A percentile compares a stretch with the other conserved stretches of the same genome.
These are phyloP conservation scores for Penicillium sclerotiorum DNA, from an alignment of 2,329 filamentous ascomycete genomes.

Conservation along the genomic window DNA sequence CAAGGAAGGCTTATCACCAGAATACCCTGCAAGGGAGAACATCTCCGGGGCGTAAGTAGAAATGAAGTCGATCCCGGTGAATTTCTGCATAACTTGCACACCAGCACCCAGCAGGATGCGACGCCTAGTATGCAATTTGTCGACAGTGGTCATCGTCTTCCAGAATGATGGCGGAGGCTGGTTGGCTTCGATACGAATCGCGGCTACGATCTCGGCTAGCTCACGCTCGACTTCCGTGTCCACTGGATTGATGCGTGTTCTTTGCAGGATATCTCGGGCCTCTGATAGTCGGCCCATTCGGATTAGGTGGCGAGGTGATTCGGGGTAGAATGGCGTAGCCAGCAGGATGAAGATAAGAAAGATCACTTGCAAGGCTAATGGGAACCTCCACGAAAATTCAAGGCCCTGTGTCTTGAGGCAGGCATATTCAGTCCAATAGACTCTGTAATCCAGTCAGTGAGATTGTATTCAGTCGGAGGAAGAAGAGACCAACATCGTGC, in stretches of 20 bases:
- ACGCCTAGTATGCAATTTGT: not conserved
- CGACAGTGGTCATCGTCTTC: not conserved
- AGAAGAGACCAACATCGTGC: not conserved
- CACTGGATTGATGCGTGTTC: not conserved
- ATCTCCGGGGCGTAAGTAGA: not conserved
- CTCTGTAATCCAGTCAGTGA: not conserved
- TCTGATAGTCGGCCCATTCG: not conserved
- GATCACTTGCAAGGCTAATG: not conserved
- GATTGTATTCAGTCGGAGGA: not conserved
- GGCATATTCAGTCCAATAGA: conserved; percentile 1
- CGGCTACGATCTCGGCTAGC: not conserved
- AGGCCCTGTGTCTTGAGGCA: conserved; percentile 1
- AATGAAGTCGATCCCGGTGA: conserved; percentile 2
- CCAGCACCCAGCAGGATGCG: not conserved
- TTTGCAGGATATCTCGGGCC: not conserved
- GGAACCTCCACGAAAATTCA: not conserved
- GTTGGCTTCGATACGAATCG: not conserved
- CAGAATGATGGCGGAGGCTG: not conserved
- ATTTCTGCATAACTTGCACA: not conserved
- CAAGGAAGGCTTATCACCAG: not conserved
- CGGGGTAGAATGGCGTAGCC: not conserved
- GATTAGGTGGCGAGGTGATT: not conserved
- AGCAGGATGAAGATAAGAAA: not conserved
- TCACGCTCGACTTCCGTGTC: not conserved
- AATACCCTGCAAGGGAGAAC: not conserved